Conservation (phyloP, 129 eudicot genomes). For the Rutidosis leptorrhynchoides region DNA sequence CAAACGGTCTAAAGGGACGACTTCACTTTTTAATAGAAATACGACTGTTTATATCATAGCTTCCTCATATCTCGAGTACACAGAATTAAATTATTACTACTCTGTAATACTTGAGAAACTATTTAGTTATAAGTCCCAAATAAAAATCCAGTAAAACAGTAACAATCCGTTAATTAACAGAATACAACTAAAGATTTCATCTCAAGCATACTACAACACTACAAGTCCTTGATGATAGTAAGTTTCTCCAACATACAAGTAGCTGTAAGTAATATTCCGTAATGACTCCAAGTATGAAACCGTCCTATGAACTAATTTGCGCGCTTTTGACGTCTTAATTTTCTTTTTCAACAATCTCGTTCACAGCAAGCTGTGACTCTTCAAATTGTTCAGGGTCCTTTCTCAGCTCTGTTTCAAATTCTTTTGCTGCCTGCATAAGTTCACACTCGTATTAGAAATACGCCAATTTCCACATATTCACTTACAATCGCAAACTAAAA, state of each 20-base stretch:
- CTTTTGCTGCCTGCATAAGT: conserved; percentile 69
- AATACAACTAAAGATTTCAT: not conserved
- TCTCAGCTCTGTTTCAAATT: conserved; percentile 70
- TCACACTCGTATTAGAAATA: not conserved
- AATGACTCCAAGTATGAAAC: not conserved
- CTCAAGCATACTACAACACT: not conserved
- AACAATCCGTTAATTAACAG: too few relatives aligned
- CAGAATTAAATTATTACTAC: too few relatives aligned
- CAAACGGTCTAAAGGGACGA: too few relatives aligned
- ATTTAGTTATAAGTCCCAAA: not conserved
- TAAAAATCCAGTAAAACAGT: not conserved
- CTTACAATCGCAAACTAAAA: too few relatives aligned
- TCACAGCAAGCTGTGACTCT: conserved; percentile 28
- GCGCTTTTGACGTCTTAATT: conserved; percentile 41
- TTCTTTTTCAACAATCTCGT: conserved; percentile 33
- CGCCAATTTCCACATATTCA: not conserved
- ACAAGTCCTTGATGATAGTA: not conserved
- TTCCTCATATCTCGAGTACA: too few relatives aligned
- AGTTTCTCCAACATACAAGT: not conserved
- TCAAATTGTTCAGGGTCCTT: conserved; percentile 47
- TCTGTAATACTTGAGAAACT: too few relatives aligned
- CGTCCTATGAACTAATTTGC: conserved; percentile 25
- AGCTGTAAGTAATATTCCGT: not conserved
- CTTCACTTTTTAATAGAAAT: too few relatives aligned
- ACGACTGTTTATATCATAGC: too few relatives aligned